Conservation (phyloP, 23 red algal genomes). For the Gracilaria gracilis region DNA sequence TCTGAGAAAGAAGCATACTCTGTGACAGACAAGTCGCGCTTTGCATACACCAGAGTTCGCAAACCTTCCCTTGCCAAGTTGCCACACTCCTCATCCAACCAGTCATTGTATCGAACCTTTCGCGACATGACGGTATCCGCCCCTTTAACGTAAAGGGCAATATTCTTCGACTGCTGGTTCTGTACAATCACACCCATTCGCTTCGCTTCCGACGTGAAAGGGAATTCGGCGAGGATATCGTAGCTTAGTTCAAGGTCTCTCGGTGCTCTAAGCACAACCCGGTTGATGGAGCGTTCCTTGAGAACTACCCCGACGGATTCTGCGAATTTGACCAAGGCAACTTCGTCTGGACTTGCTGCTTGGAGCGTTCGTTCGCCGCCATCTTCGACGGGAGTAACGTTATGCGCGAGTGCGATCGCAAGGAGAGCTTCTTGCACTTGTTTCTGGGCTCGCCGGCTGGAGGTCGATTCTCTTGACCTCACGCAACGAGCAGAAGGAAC, state of each 20-base stretch:
- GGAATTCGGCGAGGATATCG: conserved; percentile 92
- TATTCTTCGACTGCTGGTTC: conserved; percentile 62
- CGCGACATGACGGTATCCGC: conserved; percentile 86
- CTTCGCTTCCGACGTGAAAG: conserved; percentile 95
- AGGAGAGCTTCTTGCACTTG: conserved; percentile 84
- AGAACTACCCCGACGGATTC: conserved; percentile 85
- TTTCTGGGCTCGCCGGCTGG: conserved; percentile 39
- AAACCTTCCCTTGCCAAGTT: conserved; percentile 96
- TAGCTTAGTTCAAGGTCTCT: conserved; percentile 54
- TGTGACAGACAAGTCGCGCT: conserved; percentile 60
- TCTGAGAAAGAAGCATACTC: conserved; percentile 76
- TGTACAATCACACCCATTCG: conserved; percentile 94
- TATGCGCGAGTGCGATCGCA: conserved; percentile 92
- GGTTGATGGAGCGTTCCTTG: conserved; percentile 65
- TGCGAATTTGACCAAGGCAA: conserved; percentile 89
- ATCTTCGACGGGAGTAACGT: conserved; percentile 93
- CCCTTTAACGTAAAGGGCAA: conserved; percentile 90
- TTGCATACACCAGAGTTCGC: conserved; percentile 89
- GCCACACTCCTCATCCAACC: conserved; percentile 98
- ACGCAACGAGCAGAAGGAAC: conserved; percentile 90
- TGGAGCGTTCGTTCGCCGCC: conserved; percentile 57
- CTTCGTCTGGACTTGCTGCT: conserved; percentile 94
- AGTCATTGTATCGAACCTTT: conserved; percentile 89
- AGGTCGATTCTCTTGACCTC: conserved; percentile 19
- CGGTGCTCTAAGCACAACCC: conserved; percentile 66